Evolutionary conservation across 169 alveolate species (phyloP).

Genomic region (Cryptosporidium tyzzeri): DNA sequence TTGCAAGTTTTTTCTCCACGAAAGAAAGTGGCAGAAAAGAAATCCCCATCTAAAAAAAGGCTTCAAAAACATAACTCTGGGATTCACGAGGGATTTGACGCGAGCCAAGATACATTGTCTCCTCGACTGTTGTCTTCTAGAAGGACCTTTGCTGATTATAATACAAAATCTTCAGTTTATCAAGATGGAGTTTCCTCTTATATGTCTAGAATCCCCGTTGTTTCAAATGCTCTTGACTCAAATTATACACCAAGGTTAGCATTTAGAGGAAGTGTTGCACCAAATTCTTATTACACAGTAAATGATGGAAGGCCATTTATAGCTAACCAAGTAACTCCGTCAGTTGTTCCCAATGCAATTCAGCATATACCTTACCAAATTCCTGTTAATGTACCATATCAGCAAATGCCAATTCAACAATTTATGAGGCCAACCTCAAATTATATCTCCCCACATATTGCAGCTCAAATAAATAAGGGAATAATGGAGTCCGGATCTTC

Average conservation of each 20-base stretch:
- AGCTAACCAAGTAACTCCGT: not conserved
- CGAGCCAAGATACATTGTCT: not conserved
- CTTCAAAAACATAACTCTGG: not conserved
- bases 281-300: not conserved
- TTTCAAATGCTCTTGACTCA: not conserved
- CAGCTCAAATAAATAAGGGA: not conserved
- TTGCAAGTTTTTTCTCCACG: slow-evolving; percentile 23
- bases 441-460: slow-evolving; percentile 9
- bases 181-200: slow-evolving; percentile 48
- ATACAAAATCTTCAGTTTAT: not conserved
- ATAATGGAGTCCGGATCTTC: not conserved
- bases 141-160: not conserved
- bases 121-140: slow-evolving; percentile 13
- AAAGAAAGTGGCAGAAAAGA: slow-evolving; percentile 4
- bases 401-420: not conserved
- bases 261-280: slow-evolving; percentile 29
- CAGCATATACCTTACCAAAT: slow-evolving; percentile 10
- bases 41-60: slow-evolving; percentile 19
- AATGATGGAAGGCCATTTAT: not conserved
- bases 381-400: slow-evolving; percentile 21
- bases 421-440: not conserved
- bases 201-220: slow-evolving; percentile 34
- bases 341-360: slow-evolving; percentile 7
- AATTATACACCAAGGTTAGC: slow-evolving; percentile 47
- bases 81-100: not conserved